These are phyloP conservation scores for Cladosporium austrohemisphaericum DNA, from an alignment of 2,329 filamentous ascomycete species.

Conservation along the genomic window DNA sequence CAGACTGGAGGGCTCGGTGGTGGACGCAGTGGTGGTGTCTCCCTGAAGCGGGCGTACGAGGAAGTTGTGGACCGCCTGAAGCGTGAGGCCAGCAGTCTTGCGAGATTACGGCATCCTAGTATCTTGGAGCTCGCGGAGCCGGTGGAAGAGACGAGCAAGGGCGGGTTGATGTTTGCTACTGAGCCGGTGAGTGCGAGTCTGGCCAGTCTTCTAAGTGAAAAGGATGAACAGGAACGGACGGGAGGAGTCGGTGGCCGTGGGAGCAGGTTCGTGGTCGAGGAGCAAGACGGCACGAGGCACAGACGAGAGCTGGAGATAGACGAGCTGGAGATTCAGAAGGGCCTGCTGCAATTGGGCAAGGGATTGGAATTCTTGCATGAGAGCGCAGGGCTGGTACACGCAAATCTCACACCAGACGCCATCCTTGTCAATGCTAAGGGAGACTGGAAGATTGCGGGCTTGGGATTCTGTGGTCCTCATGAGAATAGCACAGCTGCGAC, in stretches of 20 bases:
- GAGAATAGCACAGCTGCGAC: constrained; percentile 64
- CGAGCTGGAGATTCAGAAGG: constrained; percentile 96
- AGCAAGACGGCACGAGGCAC: constrained; percentile 65
- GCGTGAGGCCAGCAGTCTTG: constrained; percentile 85
- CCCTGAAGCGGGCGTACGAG: constrained; percentile 76
- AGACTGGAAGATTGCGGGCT: constrained; percentile 97
- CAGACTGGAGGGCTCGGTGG: constrained; percentile 47
- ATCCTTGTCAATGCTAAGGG: constrained; percentile 95
- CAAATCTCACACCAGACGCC: constrained; percentile 89
- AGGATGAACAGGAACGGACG: constrained; percentile 76
- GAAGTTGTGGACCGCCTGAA: constrained; percentile 88
- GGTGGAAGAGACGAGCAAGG: constrained; percentile 86
- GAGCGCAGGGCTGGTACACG: constrained; percentile 88
- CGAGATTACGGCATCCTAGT: constrained; percentile 83
- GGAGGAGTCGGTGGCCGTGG: constrained; percentile 62
- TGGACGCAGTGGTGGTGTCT: constrained; percentile 58
- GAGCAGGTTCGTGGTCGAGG: constrained; percentile 77
- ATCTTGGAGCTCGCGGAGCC: constrained; percentile 91
- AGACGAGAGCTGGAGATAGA: constrained; percentile 87
- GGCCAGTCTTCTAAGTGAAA: constrained; percentile 74
- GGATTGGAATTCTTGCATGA: constrained; percentile 94
- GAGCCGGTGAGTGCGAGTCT: constrained; percentile 89
- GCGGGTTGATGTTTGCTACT: constrained; percentile 92
- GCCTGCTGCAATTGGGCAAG: constrained; percentile 85
- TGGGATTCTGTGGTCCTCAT: constrained; percentile 80